phyloP scores from a whole-genome alignment of 1,284 basidiomycete genomes.

The Malassezia cuniculi region DNA sequence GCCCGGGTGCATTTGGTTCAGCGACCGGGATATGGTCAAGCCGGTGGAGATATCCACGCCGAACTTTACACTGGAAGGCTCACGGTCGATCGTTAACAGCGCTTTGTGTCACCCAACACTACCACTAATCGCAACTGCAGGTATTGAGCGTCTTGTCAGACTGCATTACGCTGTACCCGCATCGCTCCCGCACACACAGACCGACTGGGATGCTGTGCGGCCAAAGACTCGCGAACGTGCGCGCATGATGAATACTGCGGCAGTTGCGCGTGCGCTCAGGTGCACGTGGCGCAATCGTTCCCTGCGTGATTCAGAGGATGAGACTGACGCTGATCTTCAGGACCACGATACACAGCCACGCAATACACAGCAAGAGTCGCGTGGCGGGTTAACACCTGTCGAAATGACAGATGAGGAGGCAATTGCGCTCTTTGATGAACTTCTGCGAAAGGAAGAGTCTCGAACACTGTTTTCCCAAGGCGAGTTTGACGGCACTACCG shows the following conservation, averaged over 20 bases:
- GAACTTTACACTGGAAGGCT: slow-evolving; percentile 13
- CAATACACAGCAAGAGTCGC: too few species aligned
- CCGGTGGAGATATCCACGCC: slow-evolving; percentile 5
- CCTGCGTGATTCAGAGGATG: too few species aligned
- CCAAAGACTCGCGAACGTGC: slow-evolving; percentile 6
- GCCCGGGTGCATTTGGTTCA: slow-evolving; percentile 17
- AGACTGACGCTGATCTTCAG: slow-evolving; percentile 1
- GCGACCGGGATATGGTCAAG: background rate
- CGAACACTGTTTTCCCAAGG: slow-evolving; percentile 3
- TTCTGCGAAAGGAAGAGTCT: slow-evolving; percentile 9
- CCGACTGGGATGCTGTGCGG: background rate
- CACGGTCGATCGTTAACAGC: background rate
- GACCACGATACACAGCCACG: background rate
- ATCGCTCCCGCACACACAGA: slow-evolving; percentile 2
- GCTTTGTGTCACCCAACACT: slow-evolving; percentile 3
- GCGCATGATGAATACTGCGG: slow-evolving; percentile 5
- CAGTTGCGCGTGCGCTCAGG: slow-evolving; percentile 10
- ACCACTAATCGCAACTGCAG: slow-evolving; percentile 15
- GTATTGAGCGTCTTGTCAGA: slow-evolving; percentile 15
- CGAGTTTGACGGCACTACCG: too few species aligned
- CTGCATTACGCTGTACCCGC: slow-evolving; percentile 12
- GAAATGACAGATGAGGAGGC: slow-evolving; percentile 11
- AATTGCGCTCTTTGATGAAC: slow-evolving; percentile 13
- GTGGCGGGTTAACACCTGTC: background rate
- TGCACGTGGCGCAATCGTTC: background rate